Evolutionary conservation across 2,329 filamentous ascomycete species (phyloP).

Genomic region (Ophiostoma quercus): DNA sequence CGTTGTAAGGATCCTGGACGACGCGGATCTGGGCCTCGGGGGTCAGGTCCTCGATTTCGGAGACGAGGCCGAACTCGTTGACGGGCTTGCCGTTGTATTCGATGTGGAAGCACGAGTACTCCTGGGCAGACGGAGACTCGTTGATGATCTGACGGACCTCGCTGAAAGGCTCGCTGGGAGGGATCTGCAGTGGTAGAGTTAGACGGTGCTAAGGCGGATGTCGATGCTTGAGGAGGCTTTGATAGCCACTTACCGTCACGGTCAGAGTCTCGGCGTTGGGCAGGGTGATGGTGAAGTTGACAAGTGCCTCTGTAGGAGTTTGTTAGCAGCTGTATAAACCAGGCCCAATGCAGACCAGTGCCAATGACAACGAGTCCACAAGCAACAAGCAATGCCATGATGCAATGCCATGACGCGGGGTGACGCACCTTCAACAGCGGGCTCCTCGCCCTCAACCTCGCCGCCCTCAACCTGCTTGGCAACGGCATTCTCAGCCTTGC

Average conservation of each 20-base stretch:
- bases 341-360: not conserved
- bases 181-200: conserved; percentile 55
- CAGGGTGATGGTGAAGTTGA: conserved; percentile 68
- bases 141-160: conserved; percentile 96
- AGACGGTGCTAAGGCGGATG: not conserved
- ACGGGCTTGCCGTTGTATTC: conserved; percentile 83
- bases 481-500: conserved; percentile 24
- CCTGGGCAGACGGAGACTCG: conserved; percentile 85
- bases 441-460: conserved; percentile 30
- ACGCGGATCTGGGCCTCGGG: conserved; percentile 72
- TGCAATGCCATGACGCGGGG: conserved; percentile 15
- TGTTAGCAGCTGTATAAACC: conserved; percentile 6
- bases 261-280: conserved; percentile 77
- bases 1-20: conserved; percentile 93
- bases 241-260: conserved; percentile 60
- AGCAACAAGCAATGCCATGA: not conserved
- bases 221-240: not conserved
- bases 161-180: conserved; percentile 90
- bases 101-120: conserved; percentile 98
- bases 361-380: not conserved
- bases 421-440: conserved; percentile 33
- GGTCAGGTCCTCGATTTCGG: conserved; percentile 76
- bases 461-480: conserved; percentile 25
- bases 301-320: conserved; percentile 43
- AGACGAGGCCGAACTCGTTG: conserved; percentile 91